Evolutionary conservation across 2,329 filamentous ascomycete genomes (phyloP), one percentile per base, ranked within the genome.

Genomic region (Aspergillus eucalypticola): DNA sequence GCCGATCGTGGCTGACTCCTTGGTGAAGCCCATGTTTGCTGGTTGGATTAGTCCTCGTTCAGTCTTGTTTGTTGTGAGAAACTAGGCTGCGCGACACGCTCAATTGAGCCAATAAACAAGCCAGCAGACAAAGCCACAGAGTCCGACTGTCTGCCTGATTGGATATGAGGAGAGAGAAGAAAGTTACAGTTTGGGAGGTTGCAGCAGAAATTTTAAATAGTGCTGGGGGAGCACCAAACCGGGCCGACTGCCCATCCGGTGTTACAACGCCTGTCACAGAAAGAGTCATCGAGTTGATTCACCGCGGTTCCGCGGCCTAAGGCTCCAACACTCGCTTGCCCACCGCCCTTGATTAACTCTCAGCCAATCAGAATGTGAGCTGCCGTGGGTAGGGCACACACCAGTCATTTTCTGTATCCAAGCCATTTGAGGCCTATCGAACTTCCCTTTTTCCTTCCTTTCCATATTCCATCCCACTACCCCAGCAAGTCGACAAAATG

Each of bases 1-100:
- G 67, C 95, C 95, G 67, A 99, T 86, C 64, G 89, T 87, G 75
- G 91, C 91, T 72, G 85, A 82, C 68, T 88, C 86, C 88, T 86
- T 81, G 69, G 72, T 74, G 60, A 74, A 73, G 32, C 64, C 68
- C 75, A 77, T 77, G 23, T 35, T 64, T 60, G 44, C 46, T 35
- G n/a, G 15, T 35, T 35, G 41, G 17, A 44, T 44, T 21, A 41
- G 56, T 39, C 44, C 49, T 44, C 13, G 41, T 44, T 10, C 27
- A 23, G 35, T 32, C 21, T 17, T 23, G 46, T 29, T 19, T 25
- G 32, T 27, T 23, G 41, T 23, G 41, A 46, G 11, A 48, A 29
- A 13, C 25, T 8, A 38, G 25, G 27, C 19, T 27, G 23, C 21
- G 13, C 39, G 32, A 19, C n/a, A 50, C 13, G 25, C 23, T 50